A percentile compares a stretch with the other conserved stretches of the same genome.
These are phyloP conservation scores for Trypanosoma congolense DNA, from an alignment of 208 protist species.

Conservation along the genomic window DNA sequence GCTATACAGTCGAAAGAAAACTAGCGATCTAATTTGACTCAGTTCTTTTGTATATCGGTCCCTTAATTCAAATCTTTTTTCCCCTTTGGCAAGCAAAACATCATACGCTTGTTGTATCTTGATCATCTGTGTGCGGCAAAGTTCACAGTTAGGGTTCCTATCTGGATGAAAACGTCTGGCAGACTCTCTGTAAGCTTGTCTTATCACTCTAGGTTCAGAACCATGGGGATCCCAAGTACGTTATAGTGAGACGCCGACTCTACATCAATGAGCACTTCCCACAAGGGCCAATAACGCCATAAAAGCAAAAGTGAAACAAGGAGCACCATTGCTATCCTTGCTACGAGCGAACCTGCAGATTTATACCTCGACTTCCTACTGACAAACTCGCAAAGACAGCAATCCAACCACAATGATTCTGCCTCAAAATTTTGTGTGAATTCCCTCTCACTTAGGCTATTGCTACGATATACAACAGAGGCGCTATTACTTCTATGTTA, in stretches of 20 bases:
- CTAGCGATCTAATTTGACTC: slow-evolving; percentile 51
- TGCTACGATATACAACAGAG: slow-evolving; percentile 7
- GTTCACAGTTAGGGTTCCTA: slow-evolving; percentile 64
- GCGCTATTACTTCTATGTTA: slow-evolving; percentile 13
- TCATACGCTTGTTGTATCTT: slow-evolving; percentile 78
- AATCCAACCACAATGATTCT: slow-evolving; percentile 51
- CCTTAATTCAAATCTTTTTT: slow-evolving; percentile 45
- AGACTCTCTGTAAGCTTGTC: slow-evolving; percentile 67
- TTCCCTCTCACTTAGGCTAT: background rate
- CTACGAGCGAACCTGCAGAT: slow-evolving; percentile 31
- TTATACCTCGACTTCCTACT: slow-evolving; percentile 30
- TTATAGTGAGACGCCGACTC: slow-evolving; percentile 59
- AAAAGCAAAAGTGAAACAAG: slow-evolving; percentile 33
- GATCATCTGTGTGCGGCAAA: slow-evolving; percentile 50
- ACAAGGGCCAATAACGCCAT: slow-evolving; percentile 60
- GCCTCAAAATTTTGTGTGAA: slow-evolving; percentile 7
- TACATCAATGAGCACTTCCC: slow-evolving; percentile 71
- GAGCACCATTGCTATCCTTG: slow-evolving; percentile 24
- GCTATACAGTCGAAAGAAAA: slow-evolving; percentile 75
- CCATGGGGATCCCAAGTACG: slow-evolving; percentile 38
- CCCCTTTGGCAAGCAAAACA: slow-evolving; percentile 59
- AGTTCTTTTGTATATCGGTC: slow-evolving; percentile 63
- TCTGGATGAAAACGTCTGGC: slow-evolving; percentile 82
- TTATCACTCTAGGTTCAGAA: slow-evolving; percentile 50
- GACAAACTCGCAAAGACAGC: slow-evolving; percentile 67